Evolutionary conservation across 2,329 filamentous ascomycete genomes (phyloP).

Genomic region (Penicillium sp.): DNA sequence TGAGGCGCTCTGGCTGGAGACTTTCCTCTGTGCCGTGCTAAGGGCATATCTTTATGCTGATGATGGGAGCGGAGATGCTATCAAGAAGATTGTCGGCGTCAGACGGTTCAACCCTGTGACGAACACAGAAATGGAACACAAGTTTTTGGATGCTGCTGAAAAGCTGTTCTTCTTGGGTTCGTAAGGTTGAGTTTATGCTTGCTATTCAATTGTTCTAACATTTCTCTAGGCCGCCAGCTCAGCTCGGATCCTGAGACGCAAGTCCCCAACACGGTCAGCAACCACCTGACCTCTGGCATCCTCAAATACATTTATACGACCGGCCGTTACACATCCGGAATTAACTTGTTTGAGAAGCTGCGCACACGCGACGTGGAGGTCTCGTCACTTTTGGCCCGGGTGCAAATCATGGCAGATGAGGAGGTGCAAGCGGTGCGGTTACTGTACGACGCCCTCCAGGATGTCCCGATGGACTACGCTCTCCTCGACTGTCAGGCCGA

Average conservation of each 20-base stretch:
- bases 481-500: conserved; percentile 93
- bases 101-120: conserved; percentile 96
- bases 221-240: conserved; percentile 75
- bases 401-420: conserved; percentile 92
- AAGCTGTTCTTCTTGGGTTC: conserved; percentile 89
- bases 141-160: conserved; percentile 91
- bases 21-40: conserved; percentile 92
- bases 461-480: conserved; percentile 96
- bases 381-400: conserved; percentile 85
- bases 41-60: conserved; percentile 96
- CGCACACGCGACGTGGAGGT: conserved; percentile 89
- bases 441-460: conserved; percentile 82
- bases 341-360: conserved; percentile 97
- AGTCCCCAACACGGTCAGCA: conserved; percentile 94
- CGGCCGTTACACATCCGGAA: conserved; percentile 88
- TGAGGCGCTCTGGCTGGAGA: conserved; percentile 95
- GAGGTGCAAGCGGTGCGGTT: conserved; percentile 93
- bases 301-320: conserved; percentile 95
- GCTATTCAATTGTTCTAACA: not conserved
- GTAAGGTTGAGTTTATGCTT: not conserved
- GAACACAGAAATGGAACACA: conserved; percentile 96
- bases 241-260: conserved; percentile 97
- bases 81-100: conserved; percentile 97
- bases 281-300: conserved; percentile 91
- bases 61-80: conserved; percentile 88